Evolutionary conservation across 2,329 filamentous ascomycete species (phyloP), one percentile per base, ranked within the genome.

Genomic region (Rosellinia necatrix): DNA sequence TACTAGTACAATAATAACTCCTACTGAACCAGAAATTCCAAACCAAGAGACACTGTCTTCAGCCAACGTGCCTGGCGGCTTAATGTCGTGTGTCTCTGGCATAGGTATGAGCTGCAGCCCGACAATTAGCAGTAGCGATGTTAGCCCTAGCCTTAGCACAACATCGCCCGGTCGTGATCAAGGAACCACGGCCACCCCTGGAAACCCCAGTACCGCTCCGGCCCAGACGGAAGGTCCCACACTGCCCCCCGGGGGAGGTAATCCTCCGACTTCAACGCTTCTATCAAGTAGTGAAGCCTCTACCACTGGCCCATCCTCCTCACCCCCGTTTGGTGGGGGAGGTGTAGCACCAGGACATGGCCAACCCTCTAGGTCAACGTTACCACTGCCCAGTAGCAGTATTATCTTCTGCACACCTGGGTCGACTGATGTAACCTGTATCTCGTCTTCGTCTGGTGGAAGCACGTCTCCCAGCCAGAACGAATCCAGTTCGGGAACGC

Each of bases 371-470:
- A 51, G 57, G 10, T 38, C 52, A 9, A 51, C 59, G 10, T 38
- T 49, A 9, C 13, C 48, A n/a, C 30, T 35, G 8, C 34, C 54
- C 3, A 49, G 30, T 21, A 21, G 40, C 15, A 22, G 15, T 37
- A 49, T 44, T 27, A 42, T 34, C 8, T 49, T 17, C 12, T 63
- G 60, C 25, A 47, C 43, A n/a, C 48, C 54, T 12, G 61, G 61
- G 15, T 59, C 60, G 1, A 62, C 46, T n/a, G 58, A 62, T 47
- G 21, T 55, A 34, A n/a, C 57, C 27, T 66, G 61, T 19, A 61
- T 52, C 12, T 54, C 51, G 24, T 34, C 50, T 6, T 61, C 22
- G 13, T 48, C 43, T 44, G 49, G 47, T 42, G 53, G 37, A 25
- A 27, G 49, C n/a, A 44, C 15, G 2, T 37, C 42, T 46, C 46